These are phyloP conservation scores for Ganoderma meredithae DNA, from an alignment of 1,284 basidiomycete genomes.

Conservation along the genomic window DNA sequence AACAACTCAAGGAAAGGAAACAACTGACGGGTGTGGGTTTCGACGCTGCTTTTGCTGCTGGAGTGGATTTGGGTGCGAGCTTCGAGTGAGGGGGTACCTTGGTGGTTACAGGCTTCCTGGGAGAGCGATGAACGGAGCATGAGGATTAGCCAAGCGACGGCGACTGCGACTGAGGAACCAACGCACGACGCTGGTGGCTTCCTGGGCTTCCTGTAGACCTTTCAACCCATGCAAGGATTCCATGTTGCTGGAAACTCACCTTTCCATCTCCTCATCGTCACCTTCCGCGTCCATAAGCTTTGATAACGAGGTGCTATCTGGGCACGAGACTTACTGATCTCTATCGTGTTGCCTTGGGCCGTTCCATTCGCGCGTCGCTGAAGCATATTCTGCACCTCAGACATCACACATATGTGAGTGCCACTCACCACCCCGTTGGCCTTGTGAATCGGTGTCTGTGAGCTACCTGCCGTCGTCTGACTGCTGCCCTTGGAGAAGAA, in stretches of 20 bases:
- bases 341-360: slow-evolving; percentile 16
- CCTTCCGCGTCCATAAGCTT: slow-evolving; percentile 1
- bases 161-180: no score
- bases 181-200: slow-evolving; percentile 17
- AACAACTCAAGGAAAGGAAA: not conserved
- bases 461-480: slow-evolving; percentile 26
- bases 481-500: slow-evolving; percentile 47
- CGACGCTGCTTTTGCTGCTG: not conserved
- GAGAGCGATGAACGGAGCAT: not conserved
- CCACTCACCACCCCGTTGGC: slow-evolving; percentile 22
- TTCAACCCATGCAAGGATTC: not conserved
- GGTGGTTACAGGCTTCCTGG: not conserved
- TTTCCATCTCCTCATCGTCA: slow-evolving; percentile 17
- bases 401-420: not conserved
- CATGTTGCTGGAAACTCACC: not conserved
- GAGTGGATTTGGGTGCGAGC: not conserved
- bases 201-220: not conserved
- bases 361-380: slow-evolving; percentile 13
- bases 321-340: slow-evolving; percentile 24
- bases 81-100: not conserved
- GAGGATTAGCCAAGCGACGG: not conserved
- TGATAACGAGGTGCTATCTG: not conserved
- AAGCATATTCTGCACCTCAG: not conserved
- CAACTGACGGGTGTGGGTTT: slow-evolving; percentile 12
- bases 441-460: slow-evolving; percentile 23